These are phyloP conservation scores for Solanum aculeatissimum DNA, from an alignment of 305 asterid species.

Conservation along the genomic window DNA sequence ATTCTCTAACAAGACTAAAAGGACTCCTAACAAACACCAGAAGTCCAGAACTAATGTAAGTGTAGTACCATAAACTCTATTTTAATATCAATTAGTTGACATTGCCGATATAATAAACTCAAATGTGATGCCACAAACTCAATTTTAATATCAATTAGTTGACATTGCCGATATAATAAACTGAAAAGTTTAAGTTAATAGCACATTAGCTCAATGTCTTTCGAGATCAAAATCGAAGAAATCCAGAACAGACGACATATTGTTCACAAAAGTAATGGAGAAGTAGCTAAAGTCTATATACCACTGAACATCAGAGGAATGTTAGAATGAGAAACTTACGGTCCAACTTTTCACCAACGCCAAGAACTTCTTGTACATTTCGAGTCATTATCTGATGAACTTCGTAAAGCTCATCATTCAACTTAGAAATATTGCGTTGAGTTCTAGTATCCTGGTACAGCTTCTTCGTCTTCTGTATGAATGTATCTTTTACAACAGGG, in stretches of 20 bases:
- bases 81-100: background rate
- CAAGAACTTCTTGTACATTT: constrained; percentile 96
- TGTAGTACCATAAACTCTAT: background rate
- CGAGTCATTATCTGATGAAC: constrained; percentile 99
- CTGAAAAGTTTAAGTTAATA: background rate
- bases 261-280: background rate
- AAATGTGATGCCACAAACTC: too few relatives aligned
- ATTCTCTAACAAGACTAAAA: background rate
- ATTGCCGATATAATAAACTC: background rate
- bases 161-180: background rate
- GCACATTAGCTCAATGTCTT: background rate
- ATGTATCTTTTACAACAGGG: constrained; percentile 52
- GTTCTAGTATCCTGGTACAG: constrained; percentile 61
- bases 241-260: background rate
- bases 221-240: background rate
- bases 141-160: background rate
- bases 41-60: background rate
- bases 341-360: constrained; percentile 97
- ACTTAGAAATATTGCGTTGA: constrained; percentile 77
- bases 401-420: constrained; percentile 96
- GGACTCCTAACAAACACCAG: background rate
- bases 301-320: background rate
- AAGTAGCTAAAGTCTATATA: background rate
- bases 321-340: constrained; percentile 46
- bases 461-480: constrained; percentile 88